phyloP scores from a whole-genome alignment of 148 eudicot genomes.

The Simmondsia chinensis region DNA sequence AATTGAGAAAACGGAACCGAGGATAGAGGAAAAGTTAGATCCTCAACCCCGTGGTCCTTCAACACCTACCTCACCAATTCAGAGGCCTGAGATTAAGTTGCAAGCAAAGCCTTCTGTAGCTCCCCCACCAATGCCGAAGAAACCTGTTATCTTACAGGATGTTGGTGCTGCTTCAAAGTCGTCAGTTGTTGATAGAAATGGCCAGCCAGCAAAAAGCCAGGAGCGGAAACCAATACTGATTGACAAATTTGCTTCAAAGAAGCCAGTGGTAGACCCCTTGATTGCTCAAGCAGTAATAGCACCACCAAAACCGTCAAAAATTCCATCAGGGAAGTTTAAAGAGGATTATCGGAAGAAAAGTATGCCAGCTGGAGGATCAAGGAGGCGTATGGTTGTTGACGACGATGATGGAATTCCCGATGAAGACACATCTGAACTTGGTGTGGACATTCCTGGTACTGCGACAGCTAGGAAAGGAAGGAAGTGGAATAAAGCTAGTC shows the following conservation, averaged over 20 bases:
- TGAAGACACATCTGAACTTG: constrained; percentile 67
- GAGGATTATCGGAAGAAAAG: constrained; percentile 64
- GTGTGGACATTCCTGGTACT: constrained; percentile 57
- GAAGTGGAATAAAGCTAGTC: constrained; percentile 88
- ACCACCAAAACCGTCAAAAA: constrained; percentile 64
- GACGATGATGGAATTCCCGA: constrained; percentile 33
- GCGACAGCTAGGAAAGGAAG: constrained; percentile 60
- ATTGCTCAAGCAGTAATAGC: constrained; percentile 64
- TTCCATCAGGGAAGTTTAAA: constrained; percentile 44
- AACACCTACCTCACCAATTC: constrained; percentile 46
- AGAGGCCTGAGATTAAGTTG: constrained; percentile 48
- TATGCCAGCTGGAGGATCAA: constrained; percentile 42
- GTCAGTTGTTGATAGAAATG: constrained; percentile 20
- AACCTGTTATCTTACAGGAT: constrained; percentile 64
- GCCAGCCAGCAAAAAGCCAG: constrained; percentile 29
- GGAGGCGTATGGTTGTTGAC: constrained; percentile 42
- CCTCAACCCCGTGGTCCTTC: constrained; percentile 23
- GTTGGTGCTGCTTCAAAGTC: constrained; percentile 47
- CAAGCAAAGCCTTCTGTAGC: constrained; percentile 73
- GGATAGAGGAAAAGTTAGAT: constrained; percentile 20
- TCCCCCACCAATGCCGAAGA: constrained; percentile 44
- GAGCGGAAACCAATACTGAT: constrained; percentile 76
- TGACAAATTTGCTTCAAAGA: constrained; percentile 83
- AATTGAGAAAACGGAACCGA: constrained; percentile 21
- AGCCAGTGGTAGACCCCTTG: constrained; percentile 54